Evolutionary conservation across 176 grass and related monocot species (phyloP).

Genomic region (Pontederia crassipes): DNA sequence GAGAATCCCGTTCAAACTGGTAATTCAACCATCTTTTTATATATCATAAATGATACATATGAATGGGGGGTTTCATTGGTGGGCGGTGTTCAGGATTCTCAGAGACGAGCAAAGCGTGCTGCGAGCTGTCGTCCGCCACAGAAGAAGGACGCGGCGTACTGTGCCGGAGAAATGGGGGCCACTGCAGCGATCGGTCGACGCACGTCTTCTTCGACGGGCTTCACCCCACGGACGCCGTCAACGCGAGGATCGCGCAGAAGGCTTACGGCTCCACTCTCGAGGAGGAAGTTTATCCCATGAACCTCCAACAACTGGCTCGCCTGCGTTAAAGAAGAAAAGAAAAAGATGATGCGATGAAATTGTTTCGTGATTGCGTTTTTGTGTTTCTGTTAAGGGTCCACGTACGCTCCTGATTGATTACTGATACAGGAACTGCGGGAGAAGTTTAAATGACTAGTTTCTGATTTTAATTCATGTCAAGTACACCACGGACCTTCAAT

Average conservation of each 20-base stretch:
- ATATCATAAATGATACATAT: too few species aligned
- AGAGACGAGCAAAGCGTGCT: slow-evolving; percentile 38
- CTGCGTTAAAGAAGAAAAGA: too few species aligned
- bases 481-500: too few species aligned
- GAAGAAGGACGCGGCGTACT: slow-evolving; percentile 25
- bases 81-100: slow-evolving; percentile 7
- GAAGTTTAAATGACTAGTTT: too few species aligned
- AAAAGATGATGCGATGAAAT: too few species aligned
- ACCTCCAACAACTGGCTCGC: slow-evolving; percentile 28
- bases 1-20: slow-evolving; percentile 23
- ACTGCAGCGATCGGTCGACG: slow-evolving; percentile 32
- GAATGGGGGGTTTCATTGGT: too few species aligned
- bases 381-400: too few species aligned
- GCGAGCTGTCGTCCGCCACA: slow-evolving; percentile 13
- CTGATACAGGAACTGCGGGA: too few species aligned
- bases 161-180: slow-evolving; percentile 27
- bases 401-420: too few species aligned
- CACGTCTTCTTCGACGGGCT: slow-evolving; percentile 66
- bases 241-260: slow-evolving; percentile 32
- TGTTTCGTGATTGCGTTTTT: too few species aligned
- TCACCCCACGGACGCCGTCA: slow-evolving; percentile 55
- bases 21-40: neutral
- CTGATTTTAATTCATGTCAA: too few species aligned
- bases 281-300: slow-evolving; percentile 39
- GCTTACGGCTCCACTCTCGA: slow-evolving; percentile 26